Base-by-base conservation (phyloP, 495 filamentous ascomycete genomes). In the Aspergillus taichungensis region DNA sequence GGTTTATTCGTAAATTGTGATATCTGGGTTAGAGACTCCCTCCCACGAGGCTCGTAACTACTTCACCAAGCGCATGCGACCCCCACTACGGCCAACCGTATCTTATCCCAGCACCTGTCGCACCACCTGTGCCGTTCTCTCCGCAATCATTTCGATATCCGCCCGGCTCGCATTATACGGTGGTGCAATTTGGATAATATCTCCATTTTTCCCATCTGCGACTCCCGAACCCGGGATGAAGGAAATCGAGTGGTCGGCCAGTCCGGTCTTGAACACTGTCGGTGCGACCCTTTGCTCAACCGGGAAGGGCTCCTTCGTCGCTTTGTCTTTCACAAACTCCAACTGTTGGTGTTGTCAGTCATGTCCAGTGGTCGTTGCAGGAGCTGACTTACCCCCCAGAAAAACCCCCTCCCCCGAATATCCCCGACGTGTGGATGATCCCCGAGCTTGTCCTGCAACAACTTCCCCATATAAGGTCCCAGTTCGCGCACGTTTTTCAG, bases 111-210 rank as follows among this genome's bases (percentile, higher is more conserved):
- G 18, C 18, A 24, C 18, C 18, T 24, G 18, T 24, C 18, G 18
- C 18, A 68, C 40, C 1, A 65, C 65, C 30, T 48, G 28, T 27
- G 30, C 56, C 10, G 74, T 57, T 2, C 58, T 56, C 8, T 64
- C 59, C 28, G 77, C 68, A 18, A 85, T 80, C 53, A 55, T 57
- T 43, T 79, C 74, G 32, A 87, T 67, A n/a, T 84, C 81, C 1
- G 66, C 67, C 5, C 54, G 50, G 1, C 72, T 77, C 34, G 82
- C 67, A 35, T 76, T 89, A 59, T 83, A 92, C 1, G 87, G 69
- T 0, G 88, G 88, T 3, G 82, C 75, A 47, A 94, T 52, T 38
- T 88, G 69, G 14, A 90, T 64, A 59, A 87, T 79, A 57, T 94
- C 88, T 0, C 85, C 87, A 29, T 58, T 63, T 32, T 69, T 54